Conservation (phyloP, 305 asterid species). For the Vinca major region DNA sequence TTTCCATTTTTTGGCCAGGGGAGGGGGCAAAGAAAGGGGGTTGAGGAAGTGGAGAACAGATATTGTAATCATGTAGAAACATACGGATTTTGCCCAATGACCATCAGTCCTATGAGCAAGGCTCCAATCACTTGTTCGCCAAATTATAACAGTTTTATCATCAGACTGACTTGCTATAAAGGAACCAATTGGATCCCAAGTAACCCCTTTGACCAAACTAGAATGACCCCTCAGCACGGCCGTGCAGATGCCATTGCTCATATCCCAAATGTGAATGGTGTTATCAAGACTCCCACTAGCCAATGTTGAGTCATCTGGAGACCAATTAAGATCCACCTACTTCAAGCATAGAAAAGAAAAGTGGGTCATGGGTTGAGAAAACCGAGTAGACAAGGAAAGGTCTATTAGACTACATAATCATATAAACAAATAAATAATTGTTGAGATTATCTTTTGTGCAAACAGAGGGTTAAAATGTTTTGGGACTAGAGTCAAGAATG, state of each 20-base stretch:
- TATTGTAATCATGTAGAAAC: conserved; percentile 20
- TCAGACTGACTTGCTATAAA: conserved; percentile 98
- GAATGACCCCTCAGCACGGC: conserved; percentile 95
- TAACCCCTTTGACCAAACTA: conserved; percentile 93
- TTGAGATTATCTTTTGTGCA: neutral
- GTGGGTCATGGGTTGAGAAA: conserved; percentile 39
- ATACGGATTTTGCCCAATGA: conserved; percentile 97
- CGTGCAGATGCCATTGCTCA: conserved; percentile 80
- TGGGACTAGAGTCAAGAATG: neutral
- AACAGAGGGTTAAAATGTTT: neutral
- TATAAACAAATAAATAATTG: neutral
- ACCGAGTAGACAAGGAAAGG: neutral
- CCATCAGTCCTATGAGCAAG: conserved; percentile 97
- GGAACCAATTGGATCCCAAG: conserved; percentile 99
- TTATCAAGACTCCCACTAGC: conserved; percentile 97
- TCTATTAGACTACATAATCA: neutral
- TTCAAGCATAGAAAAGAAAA: conserved; percentile 53
- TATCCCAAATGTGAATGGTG: conserved; percentile 91
- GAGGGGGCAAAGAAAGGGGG: neutral
- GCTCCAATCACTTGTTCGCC: conserved; percentile 99
- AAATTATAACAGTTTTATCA: conserved; percentile 93
- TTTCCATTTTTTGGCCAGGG: neutral
- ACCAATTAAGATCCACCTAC: conserved; percentile 99
- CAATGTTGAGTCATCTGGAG: conserved; percentile 85
- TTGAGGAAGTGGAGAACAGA: neutral